A percentile compares a stretch with the other conserved stretches of the same genome.
Evolutionary conservation across 2,329 filamentous ascomycete species (phyloP).

Genomic region (Colletotrichum sp.): DNA sequence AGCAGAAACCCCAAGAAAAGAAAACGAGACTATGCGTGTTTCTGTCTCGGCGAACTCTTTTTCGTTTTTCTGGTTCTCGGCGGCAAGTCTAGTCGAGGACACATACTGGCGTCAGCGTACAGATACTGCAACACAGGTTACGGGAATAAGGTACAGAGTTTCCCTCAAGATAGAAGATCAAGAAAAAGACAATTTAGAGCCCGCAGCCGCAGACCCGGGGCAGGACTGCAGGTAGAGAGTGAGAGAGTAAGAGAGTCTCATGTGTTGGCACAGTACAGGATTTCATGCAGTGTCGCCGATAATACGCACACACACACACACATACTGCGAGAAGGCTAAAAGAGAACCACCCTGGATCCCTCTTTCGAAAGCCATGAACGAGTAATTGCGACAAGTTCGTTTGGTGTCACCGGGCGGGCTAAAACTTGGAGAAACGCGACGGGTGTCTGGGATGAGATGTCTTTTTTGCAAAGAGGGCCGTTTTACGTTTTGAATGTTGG

Average conservation of each 20-base stretch:
- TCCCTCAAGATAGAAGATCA: background rate
- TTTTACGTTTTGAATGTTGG: background rate
- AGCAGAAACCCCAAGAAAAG: background rate
- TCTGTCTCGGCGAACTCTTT: background rate
- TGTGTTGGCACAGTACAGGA: background rate
- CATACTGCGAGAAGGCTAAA: background rate
- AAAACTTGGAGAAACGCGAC: background rate
- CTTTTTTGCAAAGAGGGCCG: background rate
- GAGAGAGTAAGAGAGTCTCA: background rate
- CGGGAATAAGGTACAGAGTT: background rate
- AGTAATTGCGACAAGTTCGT: background rate
- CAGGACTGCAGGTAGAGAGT: background rate
- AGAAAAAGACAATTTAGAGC: background rate
- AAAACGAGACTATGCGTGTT: background rate
- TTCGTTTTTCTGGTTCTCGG: background rate
- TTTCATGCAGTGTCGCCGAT: background rate
- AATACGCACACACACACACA: background rate
- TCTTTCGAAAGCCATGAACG: background rate
- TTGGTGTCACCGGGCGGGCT: background rate
- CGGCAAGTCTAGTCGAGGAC: background rate
- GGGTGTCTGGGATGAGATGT: background rate
- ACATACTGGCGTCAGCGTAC: background rate
- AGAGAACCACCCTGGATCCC: background rate
- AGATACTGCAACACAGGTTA: background rate
- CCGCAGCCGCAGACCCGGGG: background rate